Base-by-base conservation (phyloP, 306 rosid genomes). In the Pueraria montana region DNA sequence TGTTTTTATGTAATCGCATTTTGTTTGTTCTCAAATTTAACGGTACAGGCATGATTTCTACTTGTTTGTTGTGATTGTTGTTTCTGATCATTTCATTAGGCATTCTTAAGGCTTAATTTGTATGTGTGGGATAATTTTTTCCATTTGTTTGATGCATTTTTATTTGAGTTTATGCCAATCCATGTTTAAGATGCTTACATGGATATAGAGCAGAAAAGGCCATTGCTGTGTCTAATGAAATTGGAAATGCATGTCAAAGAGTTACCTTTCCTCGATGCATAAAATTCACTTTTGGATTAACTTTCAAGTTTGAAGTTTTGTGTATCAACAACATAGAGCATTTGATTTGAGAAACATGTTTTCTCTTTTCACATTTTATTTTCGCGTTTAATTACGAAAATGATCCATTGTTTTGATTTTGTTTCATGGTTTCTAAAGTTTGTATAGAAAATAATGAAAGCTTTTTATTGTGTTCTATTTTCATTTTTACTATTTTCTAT, bases 101-200 rank as follows among this genome's bases (percentile, higher is more conserved):
- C n/a, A n/a, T n/a, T n/a, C n/a, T n/a, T n/a, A n/a, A n/a, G n/a
- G n/a, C n/a, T n/a, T n/a, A n/a, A n/a, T 2, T 50, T 6, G 4
- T 7, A n/a, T n/a, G n/a, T n/a, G n/a, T n/a, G n/a, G n/a, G n/a
- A n/a, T n/a, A n/a, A n/a, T n/a, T n/a, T n/a, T n/a, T n/a, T n/a
- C n/a, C n/a, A n/a, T 34, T 67, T 49, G 24, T 18, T 45, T 6
- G 18, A n/a, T 56, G 26, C 63, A 9, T 32, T 72, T 48, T 20
- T 30, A 1, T 70, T 69, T 56, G 5, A 26, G 30, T 40, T 62
- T 73, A 42, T 80, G 11, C 13, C 11, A 69, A 18, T 72, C 45
- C 30, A 61, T 72, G 66, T 36, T 16, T 73, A 48, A n/a, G 24
- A 56, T 70, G 34, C 50, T 80, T 4, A 43, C 36, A 71, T 49